Base-by-base conservation (phyloP, 495 filamentous ascomycete species). In the Rusavskia elegans region DNA sequence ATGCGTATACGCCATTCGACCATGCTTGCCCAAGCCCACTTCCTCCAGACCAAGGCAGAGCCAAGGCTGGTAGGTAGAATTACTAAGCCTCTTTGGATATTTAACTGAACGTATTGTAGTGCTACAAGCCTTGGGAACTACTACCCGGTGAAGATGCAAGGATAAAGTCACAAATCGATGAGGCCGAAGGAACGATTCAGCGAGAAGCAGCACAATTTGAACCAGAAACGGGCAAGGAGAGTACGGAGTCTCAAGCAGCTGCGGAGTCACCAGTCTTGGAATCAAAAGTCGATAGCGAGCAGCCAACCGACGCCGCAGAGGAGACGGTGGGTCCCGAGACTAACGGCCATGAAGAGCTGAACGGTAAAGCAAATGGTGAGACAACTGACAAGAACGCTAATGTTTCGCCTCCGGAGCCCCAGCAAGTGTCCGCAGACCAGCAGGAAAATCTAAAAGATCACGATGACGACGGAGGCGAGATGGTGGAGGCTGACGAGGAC, bases 101-200 rank as follows among this genome's bases (percentile, higher is more conserved):
- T 54, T 70, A 53, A 16, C 50, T 36, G 39, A 46, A n/a, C 38
- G 50, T 23, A 57, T 30, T 40, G 3, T 59, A 96, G 90, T 90
- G 81, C 65, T 98, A 95, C 66, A 82, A 83, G 48, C 92, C 92
- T 6, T 95, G 85, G 83, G 79, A 89, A 60, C 69, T 84, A 49
- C 75, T 77, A 29, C 65, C 73, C 5, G 72, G 72, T 17, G 78
- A 86, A 53, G 79, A 82, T 52, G 75, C 70, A 10, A 70, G 67
- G 37, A 83, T 87, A 64, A 68, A 68, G 49, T 64, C 69, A 14
- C 83, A 87, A 56, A 68, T 82, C 37, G 61, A 73, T 35, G 76
- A 79, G 52, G 72, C 76, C 27, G 66, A 81, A 58, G 68, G 66
- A 2, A 69, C 53, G 4, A 69, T 83, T 49, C 64, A 71, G 6